Evolutionary conservation across 192 early-diverging fungal species (phyloP), one percentile per base, ranked within the genome.

Genomic region (Coemansia furcata): DNA sequence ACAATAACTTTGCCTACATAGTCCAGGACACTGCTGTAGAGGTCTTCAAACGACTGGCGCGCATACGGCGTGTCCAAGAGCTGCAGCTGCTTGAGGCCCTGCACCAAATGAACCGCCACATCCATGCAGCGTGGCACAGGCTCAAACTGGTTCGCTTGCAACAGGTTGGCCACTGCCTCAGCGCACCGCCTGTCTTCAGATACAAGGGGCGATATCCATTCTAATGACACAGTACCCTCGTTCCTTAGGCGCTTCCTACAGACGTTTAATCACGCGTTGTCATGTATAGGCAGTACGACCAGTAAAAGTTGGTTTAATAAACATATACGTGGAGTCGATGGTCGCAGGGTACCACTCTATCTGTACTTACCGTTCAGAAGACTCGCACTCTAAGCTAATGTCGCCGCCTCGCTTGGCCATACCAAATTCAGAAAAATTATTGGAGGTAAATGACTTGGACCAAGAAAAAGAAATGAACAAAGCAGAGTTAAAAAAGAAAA

Each of bases 171-270:
- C 4, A 82, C 66, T 11, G 30, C 23, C 9, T 69, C 62, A 0
- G 63, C 50, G 21, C 72, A 74, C 19, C 23, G 38, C 17, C 67
- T 60, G 33, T 82, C 75, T 3, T 67, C 71, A 6, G 71, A 62
- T n/a, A 73, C 36, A 2, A 38, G 66, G 5, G 69, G 26, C 15
- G 49, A 14, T 19, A 60, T 58, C 68, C 63, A 63, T 19, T 61
- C 19, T 33, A 65, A 30, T 1, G 69, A 37, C 39, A 42, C 47
- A 6, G 71, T 21, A 29, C 30, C 44, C 43, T 49, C 52, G 21
- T 73, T 82, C 3, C 80, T 60, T 54, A 82, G 39, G 19, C 80
- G 80, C 60, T 82, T 82, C 62, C 78, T 81, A 81, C 19, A 47
- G 3, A 23, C 8, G 7, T 9, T 47, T 47, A n/a, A 37, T 19